phyloP scores from a whole-genome alignment of 257 asterid genomes.

The Striga asiatica region DNA sequence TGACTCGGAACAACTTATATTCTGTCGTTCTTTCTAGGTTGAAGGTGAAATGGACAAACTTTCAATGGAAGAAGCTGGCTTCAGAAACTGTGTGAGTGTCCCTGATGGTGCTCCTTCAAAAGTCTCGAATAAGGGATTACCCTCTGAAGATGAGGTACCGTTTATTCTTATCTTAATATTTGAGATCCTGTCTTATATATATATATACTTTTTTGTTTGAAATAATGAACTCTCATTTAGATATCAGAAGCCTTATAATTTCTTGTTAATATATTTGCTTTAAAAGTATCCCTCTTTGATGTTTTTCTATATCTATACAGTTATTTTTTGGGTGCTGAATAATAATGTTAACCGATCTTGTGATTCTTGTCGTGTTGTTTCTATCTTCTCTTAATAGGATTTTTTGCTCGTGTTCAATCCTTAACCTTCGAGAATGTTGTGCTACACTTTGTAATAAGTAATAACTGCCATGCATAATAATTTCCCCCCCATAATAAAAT shows the following conservation, averaged over 20 bases:
- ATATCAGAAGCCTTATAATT: neutral
- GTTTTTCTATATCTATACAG: neutral
- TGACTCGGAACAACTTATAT: conserved; percentile 11
- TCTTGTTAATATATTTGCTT: neutral
- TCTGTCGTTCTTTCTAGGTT: conserved; percentile 32
- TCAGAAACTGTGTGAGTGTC: conserved; percentile 84
- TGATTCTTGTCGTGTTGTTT: neutral
- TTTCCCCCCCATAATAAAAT: no score
- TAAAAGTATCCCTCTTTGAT: neutral
- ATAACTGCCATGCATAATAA: no score
- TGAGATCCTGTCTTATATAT: conserved; percentile 1
- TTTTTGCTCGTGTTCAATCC: conserved; percentile 8
- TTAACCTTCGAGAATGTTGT: no score
- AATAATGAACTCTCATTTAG: no score
- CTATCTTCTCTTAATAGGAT: neutral
- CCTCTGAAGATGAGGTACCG: conserved; percentile 71
- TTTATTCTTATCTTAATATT: no score
- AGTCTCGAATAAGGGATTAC: conserved; percentile 62
- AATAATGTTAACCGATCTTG: no score
- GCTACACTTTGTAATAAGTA: no score
- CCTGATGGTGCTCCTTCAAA: conserved; percentile 94
- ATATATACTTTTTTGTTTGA: neutral
- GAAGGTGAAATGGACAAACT: conserved; percentile 99
- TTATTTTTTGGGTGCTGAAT: no score
- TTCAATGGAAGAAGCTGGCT: conserved; percentile 99